Conservation (phyloP, 1,139 yeast genomes). For the Geotrichum phurueaensis region DNA sequence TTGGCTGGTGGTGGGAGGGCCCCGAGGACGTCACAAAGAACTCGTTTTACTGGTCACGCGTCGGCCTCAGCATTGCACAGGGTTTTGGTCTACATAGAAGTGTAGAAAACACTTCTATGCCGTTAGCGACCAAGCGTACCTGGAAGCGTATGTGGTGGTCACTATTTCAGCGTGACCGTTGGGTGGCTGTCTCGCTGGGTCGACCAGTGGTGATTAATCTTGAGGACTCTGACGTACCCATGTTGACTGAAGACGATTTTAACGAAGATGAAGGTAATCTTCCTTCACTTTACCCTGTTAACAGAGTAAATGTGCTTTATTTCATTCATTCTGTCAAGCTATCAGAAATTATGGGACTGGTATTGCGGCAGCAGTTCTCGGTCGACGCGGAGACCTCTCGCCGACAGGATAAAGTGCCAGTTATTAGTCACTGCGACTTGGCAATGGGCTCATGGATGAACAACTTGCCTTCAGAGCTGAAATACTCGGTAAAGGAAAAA, state of each 20-base stretch:
- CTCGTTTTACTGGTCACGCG: constrained; percentile 71
- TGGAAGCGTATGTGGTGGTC: constrained; percentile 82
- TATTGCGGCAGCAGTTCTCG: constrained; percentile 64
- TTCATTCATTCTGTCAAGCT: constrained; percentile 63
- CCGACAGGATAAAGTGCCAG: constrained; percentile 44
- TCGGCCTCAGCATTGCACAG: constrained; percentile 69
- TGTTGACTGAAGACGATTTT: constrained; percentile 62
- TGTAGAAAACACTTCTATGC: constrained; percentile 30
- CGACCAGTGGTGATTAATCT: constrained; percentile 65
- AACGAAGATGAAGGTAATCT: constrained; percentile 50
- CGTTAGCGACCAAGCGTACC: constrained; percentile 47
- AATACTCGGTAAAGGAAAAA: constrained; percentile 54
- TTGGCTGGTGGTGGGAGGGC: constrained; percentile 73
- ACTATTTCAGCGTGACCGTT: constrained; percentile 63
- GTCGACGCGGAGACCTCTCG: constrained; percentile 59
- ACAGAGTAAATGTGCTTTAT: constrained; percentile 47
- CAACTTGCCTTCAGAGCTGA: constrained; percentile 58
- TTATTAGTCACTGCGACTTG: constrained; percentile 68
- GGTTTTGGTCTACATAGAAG: constrained; percentile 71
- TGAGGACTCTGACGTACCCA: constrained; percentile 73
- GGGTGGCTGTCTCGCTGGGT: constrained; percentile 71
- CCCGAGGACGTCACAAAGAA: constrained; percentile 73
- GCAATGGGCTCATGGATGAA: constrained; percentile 77
- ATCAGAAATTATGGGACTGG: constrained; percentile 69
- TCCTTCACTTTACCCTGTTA: constrained; percentile 43